phyloP scores from a whole-genome alignment of 345 rosid genomes.

The Rhizophora mangle region DNA sequence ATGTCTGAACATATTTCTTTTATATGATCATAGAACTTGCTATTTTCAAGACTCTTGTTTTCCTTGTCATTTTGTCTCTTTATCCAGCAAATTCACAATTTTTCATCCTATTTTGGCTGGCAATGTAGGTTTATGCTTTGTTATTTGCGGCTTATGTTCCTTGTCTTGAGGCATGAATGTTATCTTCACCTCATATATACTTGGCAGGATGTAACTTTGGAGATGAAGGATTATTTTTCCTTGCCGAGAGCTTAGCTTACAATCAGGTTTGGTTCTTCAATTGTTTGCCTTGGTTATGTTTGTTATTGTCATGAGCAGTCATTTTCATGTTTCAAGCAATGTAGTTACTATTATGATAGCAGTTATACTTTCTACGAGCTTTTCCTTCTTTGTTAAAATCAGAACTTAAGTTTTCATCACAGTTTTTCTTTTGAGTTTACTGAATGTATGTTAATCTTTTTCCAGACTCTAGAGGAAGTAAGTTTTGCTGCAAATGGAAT shows the following conservation, averaged over 20 bases:
- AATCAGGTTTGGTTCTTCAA: conserved; percentile 58
- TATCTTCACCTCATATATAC: conserved; percentile 21
- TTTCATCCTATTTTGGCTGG: neutral
- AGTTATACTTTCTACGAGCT: neutral
- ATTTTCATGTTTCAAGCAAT: neutral
- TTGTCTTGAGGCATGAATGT: neutral
- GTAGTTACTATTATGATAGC: neutral
- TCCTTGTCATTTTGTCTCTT: neutral
- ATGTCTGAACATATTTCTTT: no score
- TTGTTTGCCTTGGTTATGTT: neutral
- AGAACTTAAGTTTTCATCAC: neutral
- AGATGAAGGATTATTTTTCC: conserved; percentile 85
- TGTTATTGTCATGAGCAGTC: conserved; percentile 2
- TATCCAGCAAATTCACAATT: neutral
- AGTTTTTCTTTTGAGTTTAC: neutral
- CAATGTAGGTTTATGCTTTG: neutral
- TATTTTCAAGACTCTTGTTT: neutral
- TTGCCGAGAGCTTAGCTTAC: conserved; percentile 86
- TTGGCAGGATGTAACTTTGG: conserved; percentile 82
- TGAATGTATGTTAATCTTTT: conserved; percentile 12
- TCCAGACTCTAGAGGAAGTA: conserved; percentile 81
- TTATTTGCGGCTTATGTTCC: neutral
- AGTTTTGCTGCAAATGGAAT: conserved; percentile 96
- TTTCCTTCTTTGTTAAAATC: neutral
- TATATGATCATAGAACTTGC: no score